Evolutionary conservation across 768 basidiomycete species (phyloP).

Genomic region (Boletus sp.): DNA sequence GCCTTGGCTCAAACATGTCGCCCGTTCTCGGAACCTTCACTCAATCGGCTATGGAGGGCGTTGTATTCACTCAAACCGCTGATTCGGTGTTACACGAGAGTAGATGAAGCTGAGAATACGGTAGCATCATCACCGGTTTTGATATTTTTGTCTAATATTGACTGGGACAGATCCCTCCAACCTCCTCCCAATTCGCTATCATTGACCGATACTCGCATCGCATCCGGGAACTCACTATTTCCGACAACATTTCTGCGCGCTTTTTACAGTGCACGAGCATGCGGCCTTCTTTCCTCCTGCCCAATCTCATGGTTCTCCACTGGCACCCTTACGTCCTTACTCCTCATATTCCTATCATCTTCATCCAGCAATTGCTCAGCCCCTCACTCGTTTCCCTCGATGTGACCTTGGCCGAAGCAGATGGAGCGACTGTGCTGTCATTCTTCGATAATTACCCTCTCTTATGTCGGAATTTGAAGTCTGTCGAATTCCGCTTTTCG

Average conservation of each 20-base stretch:
- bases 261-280: slow-evolving; percentile 9
- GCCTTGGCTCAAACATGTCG: slow-evolving; percentile 12
- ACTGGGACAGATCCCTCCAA: slow-evolving; percentile 1
- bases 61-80: slow-evolving; percentile 11
- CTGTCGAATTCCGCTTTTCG: slow-evolving; percentile 1
- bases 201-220: slow-evolving; percentile 9
- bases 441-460: slow-evolving; percentile 12
- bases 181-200: slow-evolving; percentile 1
- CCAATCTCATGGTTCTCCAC: background rate
- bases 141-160: background rate
- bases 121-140: background rate
- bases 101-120: background rate
- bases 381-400: slow-evolving; percentile 8
- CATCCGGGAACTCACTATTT: slow-evolving; percentile 1
- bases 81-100: slow-evolving; percentile 6
- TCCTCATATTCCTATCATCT: background rate
- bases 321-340: background rate
- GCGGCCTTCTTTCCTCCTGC: slow-evolving; percentile 2
- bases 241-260: background rate
- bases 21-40: slow-evolving; percentile 6
- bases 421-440: background rate
- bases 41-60: slow-evolving; percentile 11
- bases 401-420: background rate
- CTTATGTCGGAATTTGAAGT: slow-evolving; percentile 1
- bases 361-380: slow-evolving; percentile 12